Base-by-base conservation (phyloP, 1,284 basidiomycete genomes). In the Ganoderma leucocontextum region DNA sequence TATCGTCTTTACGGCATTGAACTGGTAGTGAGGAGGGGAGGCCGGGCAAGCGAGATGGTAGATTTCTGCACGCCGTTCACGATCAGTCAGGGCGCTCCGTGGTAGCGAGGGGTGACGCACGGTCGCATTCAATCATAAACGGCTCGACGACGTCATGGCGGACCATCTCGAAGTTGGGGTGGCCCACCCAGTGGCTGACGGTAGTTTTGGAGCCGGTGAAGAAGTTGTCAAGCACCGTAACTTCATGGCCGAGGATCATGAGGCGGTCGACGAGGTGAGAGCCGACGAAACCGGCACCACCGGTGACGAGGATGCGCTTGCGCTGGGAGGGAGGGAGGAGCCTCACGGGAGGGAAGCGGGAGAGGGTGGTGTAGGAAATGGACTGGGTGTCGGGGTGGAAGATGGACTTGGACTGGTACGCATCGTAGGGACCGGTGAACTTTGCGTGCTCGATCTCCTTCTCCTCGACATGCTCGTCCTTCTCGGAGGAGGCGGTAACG, bases 131-230 rank as follows among this genome's bases (percentile, higher is more conserved):
- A 78, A 97, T 97, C 90, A 97, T 93, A 85, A 97, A 97, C 4
- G 96, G 95, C 78, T 98, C 94, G 62, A 97, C 93, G 25, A 99
- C 94, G 80, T 99, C 97, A 81, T 99, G 97, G 69, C 97, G 90
- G 72, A 99, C 95, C 82, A 99, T 86, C 82, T 99, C 97, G 76
- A 99, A 99, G 84, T 98, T 98, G 69, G 97, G 97, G 81, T 99
- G 97, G 2, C 97, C 97, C 71, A 96, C 87, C 95, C 95, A 96
- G 79, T 97, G 95, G 70, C 91, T 93, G 73, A 98, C 91, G 62
- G 96, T 97, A 41, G 95, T 96, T 81, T 97, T 97, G 64, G 94
- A 95, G 25, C 97, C 97, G 29, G 97, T 98, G 84, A 99, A 99
- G 81, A 99, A 99, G 84, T 98, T 98, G 85, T 99, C 97, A 65